Conservation (phyloP, 73 alveolate species). For the Tetrahymena malaccensis region DNA sequence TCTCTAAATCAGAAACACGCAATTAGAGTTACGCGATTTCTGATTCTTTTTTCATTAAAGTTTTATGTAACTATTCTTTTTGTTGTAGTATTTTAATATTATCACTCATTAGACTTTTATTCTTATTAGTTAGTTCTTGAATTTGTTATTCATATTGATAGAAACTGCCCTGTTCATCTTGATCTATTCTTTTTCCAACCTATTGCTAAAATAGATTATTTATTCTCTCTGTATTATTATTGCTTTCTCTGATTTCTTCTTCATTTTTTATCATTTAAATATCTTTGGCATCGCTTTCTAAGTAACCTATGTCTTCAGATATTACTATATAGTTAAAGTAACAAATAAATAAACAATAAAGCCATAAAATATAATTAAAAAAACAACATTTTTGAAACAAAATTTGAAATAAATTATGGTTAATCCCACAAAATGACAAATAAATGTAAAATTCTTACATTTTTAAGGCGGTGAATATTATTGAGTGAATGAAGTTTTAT, state of each 20-base stretch:
- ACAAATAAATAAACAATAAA: too few relatives aligned
- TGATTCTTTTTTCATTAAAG: not conserved
- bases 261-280: not conserved
- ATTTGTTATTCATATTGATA: not conserved
- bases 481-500: not conserved
- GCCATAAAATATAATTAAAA: too few relatives aligned
- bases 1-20: not conserved
- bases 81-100: not conserved
- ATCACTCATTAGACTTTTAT: not conserved
- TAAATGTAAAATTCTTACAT: not conserved
- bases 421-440: too few relatives aligned
- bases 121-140: not conserved
- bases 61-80: not conserved
- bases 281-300: not conserved
- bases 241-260: not conserved
- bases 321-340: not conserved
- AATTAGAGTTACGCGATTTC: not conserved
- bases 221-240: not conserved
- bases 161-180: not conserved
- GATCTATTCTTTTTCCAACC: not conserved
- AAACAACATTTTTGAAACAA: too few relatives aligned
- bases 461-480: not conserved
- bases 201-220: not conserved
- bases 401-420: too few relatives aligned
- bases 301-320: not conserved